phyloP scores from a whole-genome alignment of 108 stramenopile species.

The Parmales sp. region DNA sequence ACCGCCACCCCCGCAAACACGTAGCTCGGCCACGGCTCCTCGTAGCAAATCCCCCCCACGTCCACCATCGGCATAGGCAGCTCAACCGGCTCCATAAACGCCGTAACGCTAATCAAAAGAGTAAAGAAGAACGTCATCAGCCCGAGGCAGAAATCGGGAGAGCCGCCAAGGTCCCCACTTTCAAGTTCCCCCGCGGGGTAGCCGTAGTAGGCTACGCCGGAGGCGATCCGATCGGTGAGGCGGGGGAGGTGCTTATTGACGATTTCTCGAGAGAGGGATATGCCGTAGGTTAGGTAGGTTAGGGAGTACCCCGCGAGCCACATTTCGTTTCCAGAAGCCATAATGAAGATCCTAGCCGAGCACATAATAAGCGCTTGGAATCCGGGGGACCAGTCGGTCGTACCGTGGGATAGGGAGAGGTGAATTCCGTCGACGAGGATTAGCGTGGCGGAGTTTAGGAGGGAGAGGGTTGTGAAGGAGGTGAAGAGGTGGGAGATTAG shows the following conservation, averaged over 20 bases:
- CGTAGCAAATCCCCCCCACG: not conserved
- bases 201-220: constrained; percentile 11
- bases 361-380: constrained; percentile 1
- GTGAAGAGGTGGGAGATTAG: not conserved
- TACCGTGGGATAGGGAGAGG: not conserved
- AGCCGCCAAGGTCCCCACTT: not conserved
- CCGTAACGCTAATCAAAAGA: not conserved
- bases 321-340: not conserved
- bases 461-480: not conserved
- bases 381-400: constrained; percentile 2
- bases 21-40: not conserved
- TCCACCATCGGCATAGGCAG: not conserved
- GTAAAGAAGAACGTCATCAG: not conserved
- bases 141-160: constrained; percentile 10
- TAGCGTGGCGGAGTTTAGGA: not conserved
- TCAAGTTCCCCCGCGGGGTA: not conserved
- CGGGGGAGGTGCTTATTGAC: not conserved
- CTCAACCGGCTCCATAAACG: not conserved
- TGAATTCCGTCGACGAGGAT: constrained; percentile 8
- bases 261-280: not conserved
- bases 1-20: not conserved
- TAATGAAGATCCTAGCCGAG: not conserved
- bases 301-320: not conserved
- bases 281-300: not conserved
- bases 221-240: not conserved